Evolutionary conservation across 2,329 filamentous ascomycete species (phyloP), one percentile per base, ranked within the genome.

Genomic region (Stagonosporopsis vannaccii): DNA sequence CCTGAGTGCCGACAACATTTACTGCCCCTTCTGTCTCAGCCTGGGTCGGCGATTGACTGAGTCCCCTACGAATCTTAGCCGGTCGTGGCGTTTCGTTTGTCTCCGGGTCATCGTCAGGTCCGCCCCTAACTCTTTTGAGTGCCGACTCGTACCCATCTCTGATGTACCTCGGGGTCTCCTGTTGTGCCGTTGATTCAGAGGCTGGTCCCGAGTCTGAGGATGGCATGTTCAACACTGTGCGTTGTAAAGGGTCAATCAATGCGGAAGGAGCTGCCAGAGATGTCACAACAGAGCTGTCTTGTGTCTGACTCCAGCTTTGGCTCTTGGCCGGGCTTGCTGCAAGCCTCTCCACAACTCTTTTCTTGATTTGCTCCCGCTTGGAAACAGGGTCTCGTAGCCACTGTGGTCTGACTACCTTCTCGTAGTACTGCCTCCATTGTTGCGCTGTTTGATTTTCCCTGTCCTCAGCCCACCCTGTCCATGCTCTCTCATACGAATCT

Each of bases 401-500:
- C 32, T 72, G 67, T 7, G 71, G 72, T 22, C 57, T 58, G 11
- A 76, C 71, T 4, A 70, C 63, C 40, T 72, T 71, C 32, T 74
- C 71, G 17, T 70, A 75, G 47, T 73, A 76, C 46, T 74, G 67
- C 45, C 58, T 63, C 72, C 72, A 76, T 39, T 74, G 66, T 32
- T 68, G 61, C 2, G 63, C 61, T 4, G 70, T 69, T 30, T 73
- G 67, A 1, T 59, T 54, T 4, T 43, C 59, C 25, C 58, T 59
- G 0, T 3, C 6, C 43, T 65, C 50, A 2, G 72, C 71, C 64
- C 63, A 74, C 1, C 15, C 19, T 9, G 45, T 40, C 74, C 74
- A 76, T 9, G 56, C 53, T 15, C 22, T 11, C 7, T 30, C n/a
- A 4, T 66, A 41, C n/a, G 67, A 67, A 1, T 25, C 11, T 0